Evolutionary conservation across 139 green algal genomes (phyloP).

Genomic region (Closterium sp.): DNA sequence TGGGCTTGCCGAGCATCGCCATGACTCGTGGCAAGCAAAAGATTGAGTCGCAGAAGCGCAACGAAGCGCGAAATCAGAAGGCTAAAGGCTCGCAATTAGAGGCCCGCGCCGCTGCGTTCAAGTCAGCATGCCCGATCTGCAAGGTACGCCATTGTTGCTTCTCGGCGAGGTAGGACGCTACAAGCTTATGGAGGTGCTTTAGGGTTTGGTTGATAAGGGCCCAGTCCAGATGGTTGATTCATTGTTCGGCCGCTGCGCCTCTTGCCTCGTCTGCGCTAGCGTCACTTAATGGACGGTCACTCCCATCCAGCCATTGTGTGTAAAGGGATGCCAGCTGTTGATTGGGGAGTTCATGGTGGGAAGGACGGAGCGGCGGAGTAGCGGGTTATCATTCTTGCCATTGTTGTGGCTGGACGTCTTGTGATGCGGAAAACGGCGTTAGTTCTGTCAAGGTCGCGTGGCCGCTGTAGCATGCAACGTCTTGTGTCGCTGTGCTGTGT

Average conservation of each 20-base stretch:
- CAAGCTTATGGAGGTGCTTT: background rate
- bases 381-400: background rate
- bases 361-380: background rate
- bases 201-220: background rate
- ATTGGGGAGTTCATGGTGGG: background rate
- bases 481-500: background rate
- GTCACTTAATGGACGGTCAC: background rate
- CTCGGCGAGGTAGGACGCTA: background rate
- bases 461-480: background rate
- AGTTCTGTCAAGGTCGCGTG: background rate
- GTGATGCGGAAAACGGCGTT: too few species aligned
- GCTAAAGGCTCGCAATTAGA: conserved; percentile 42
- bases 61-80: conserved; percentile 11
- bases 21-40: conserved; percentile 50
- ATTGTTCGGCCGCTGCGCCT: background rate
- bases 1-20: background rate
- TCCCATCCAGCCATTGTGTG: background rate
- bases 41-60: conserved; percentile 48
- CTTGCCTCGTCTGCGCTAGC: background rate
- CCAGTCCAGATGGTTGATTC: background rate
- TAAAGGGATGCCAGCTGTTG: background rate
- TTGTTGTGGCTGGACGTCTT: background rate
- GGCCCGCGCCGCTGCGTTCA: conserved; percentile 27
- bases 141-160: conserved; percentile 7
- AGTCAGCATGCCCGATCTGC: conserved; percentile 39